phyloP scores from a whole-genome alignment of 495 filamentous ascomycete genomes.

The Cladorrhinum samala region DNA sequence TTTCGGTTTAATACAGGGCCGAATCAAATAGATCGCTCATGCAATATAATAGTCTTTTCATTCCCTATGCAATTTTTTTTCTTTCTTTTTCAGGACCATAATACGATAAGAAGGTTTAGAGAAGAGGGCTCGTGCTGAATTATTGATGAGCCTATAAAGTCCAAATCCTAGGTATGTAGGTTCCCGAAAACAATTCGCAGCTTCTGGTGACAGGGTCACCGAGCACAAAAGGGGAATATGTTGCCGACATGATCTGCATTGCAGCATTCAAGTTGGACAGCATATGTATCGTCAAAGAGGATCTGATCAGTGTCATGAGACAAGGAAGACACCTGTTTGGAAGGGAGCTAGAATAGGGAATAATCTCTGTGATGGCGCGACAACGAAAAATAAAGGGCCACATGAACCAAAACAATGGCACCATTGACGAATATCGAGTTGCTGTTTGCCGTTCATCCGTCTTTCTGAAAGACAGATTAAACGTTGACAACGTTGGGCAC shows the following conservation, averaged over 20 bases:
- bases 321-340: too few relatives aligned
- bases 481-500: conserved; percentile 11
- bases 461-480: background rate
- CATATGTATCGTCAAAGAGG: too few relatives aligned
- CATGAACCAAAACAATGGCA: background rate
- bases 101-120: background rate
- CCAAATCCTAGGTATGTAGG: background rate
- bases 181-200: background rate
- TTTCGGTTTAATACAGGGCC: background rate
- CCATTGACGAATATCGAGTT: background rate
- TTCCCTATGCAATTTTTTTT: background rate
- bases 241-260: background rate
- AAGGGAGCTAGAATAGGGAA: background rate
- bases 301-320: too few relatives aligned
- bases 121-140: background rate
- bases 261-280: background rate
- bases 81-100: background rate
- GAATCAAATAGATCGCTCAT: too few relatives aligned
- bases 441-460: background rate
- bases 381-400: too few relatives aligned
- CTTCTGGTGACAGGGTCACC: too few relatives aligned
- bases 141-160: background rate
- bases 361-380: background rate
- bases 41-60: background rate
- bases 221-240: too few relatives aligned